A percentile compares a stretch with the other conserved stretches of the same genome.
Conservation (phyloP, 176 grass and related monocot genomes). For the Carex cristatella region DNA sequence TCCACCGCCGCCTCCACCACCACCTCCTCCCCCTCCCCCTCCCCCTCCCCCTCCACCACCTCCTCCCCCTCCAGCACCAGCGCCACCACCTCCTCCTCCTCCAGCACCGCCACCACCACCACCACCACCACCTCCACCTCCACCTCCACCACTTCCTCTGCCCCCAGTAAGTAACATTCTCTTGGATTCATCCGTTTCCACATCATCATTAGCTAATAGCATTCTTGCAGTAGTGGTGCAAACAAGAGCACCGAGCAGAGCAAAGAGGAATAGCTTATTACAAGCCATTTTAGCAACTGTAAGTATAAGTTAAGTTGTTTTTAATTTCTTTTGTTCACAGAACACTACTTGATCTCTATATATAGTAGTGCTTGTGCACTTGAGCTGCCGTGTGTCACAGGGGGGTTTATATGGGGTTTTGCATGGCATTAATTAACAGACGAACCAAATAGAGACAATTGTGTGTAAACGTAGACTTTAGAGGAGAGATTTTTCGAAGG, state of each 20-base stretch:
- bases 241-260: neutral
- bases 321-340: neutral
- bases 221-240: neutral
- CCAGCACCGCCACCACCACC: neutral
- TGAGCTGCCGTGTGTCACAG: neutral
- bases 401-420: neutral
- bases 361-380: neutral
- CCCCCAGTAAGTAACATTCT: neutral
- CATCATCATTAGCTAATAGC: neutral
- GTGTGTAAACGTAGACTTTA: no score
- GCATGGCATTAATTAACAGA: neutral
- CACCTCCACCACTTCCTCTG: conserved; percentile 3
- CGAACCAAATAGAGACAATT: no score
- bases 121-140: neutral
- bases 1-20: neutral
- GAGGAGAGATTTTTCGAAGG: neutral
- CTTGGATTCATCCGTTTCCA: neutral
- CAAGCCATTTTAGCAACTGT: neutral
- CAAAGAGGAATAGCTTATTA: neutral
- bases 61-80: neutral
- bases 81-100: neutral
- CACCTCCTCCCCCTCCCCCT: neutral
- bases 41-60: neutral
- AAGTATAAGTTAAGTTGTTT: neutral
- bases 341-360: no score